Evolutionary conservation across 148 eudicot species (phyloP), one percentile per base, ranked within the genome.

Genomic region (Fagopyrum tataricum): DNA sequence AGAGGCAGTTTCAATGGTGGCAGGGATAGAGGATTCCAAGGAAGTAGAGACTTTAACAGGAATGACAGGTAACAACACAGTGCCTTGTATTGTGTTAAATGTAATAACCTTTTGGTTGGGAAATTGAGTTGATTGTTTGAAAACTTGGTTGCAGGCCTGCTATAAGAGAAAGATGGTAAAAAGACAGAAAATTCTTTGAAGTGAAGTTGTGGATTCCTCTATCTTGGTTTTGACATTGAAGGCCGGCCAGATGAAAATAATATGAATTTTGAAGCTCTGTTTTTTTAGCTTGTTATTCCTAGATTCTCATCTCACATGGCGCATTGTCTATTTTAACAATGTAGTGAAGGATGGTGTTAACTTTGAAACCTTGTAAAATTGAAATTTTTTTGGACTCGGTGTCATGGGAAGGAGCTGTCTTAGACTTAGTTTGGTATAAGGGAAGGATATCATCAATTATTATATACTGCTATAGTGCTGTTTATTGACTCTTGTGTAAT

Each of bases 11-110:
- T 81, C 61, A 89, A 79, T 48, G 88, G 89, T 76, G 85, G 87
- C 81, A 89, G 91, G 73, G 96, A 84, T 73, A 84, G 93, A 81
- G 97, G 87, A 70, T 90, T 88, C 72, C 67, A 75, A 67, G 83
- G 84, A 55, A 81, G 79, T 77, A 77, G 97, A 82, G 92, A 89
- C 44, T 48, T 79, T 76, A 86, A 85, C 84, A 87, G 98, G 96
- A 31, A 31, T 31, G 37, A 31, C 37, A 31, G 37, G 37, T 31
- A 31, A 31, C 37, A 31, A 2, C 1, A 3, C 2, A 31, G 37
- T 31, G 37, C 37, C 37, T 31, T 31, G 37, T 31, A 31, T 31
- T 31, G 37, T 1, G 37, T 31, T 31, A 31, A 31, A 31, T 31
- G 37, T 31, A 31, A 31, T 31, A 2, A 31, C 37, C 0, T 31